Percentiles rank a stretch among this genome's conserved stretches.
These are phyloP conservation scores for Chrysanthemum makinoi DNA, from an alignment of 129 eudicot species.

Conservation along the genomic window DNA sequence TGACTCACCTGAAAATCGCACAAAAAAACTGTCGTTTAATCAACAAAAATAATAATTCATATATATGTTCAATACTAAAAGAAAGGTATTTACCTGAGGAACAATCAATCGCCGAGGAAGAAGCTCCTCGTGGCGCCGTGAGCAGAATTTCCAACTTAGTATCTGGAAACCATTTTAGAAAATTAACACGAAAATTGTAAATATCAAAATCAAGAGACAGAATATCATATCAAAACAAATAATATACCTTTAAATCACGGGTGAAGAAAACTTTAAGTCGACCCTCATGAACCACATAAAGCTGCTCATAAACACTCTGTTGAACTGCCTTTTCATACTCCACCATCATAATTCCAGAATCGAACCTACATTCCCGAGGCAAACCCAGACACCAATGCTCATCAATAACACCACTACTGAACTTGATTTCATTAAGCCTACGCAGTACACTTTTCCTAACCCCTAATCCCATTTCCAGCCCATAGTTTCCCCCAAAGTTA, in stretches of 20 bases:
- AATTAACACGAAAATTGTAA: not conserved
- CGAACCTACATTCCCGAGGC: constrained; percentile 69
- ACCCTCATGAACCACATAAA: constrained; percentile 88
- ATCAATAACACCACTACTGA: constrained; percentile 71
- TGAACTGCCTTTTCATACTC: constrained; percentile 82
- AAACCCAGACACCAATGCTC: constrained; percentile 74
- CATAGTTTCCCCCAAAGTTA: no score
- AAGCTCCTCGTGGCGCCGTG: constrained; percentile 82
- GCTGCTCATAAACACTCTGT: constrained; percentile 82
- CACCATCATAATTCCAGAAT: constrained; percentile 73
- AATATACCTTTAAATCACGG: constrained; percentile 65
- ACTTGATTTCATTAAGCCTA: constrained; percentile 79
- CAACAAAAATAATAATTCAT: not conserved
- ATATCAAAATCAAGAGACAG: constrained; percentile 11
- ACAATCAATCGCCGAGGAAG: constrained; percentile 74
- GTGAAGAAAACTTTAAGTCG: constrained; percentile 69
- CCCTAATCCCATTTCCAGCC: no score
- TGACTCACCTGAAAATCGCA: constrained; percentile 59
- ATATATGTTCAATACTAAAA: not conserved
- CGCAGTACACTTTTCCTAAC: constrained; percentile 39
- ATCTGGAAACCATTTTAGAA: constrained; percentile 33
- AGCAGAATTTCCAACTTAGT: constrained; percentile 86
- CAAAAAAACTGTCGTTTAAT: not conserved
- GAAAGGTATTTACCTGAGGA: constrained; percentile 56
- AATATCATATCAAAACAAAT: not conserved